These are phyloP conservation scores for Acanthamoeba lenticulata DNA, from an alignment of 208 protist genomes.

Conservation along the genomic window DNA sequence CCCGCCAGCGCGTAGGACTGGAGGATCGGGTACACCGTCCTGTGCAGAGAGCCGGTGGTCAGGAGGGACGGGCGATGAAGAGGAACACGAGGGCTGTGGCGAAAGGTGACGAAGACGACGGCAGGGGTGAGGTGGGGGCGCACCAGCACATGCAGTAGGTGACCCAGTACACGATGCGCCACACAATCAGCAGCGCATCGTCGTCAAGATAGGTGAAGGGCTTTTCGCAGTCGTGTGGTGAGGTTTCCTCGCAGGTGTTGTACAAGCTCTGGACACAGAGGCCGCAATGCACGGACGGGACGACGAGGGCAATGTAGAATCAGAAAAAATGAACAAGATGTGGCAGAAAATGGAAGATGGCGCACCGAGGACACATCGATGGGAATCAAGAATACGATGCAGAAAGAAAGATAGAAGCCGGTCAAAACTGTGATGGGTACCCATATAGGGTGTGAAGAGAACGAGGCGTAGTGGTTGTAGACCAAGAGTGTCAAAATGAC, in stretches of 20 bases:
- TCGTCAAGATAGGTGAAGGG: constrained; percentile 27
- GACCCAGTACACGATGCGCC: constrained; percentile 52
- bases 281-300: background rate
- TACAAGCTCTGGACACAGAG: constrained; percentile 10
- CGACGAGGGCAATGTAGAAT: background rate
- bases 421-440: constrained; percentile 34
- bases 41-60: background rate
- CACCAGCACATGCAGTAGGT: constrained; percentile 65
- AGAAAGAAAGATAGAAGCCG: constrained; percentile 51
- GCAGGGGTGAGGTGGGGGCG: background rate
- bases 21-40: constrained; percentile 62
- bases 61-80: background rate
- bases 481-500: constrained; percentile 29
- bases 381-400: constrained; percentile 50
- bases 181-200: background rate
- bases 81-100: background rate
- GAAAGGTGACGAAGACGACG: background rate
- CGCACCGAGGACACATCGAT: constrained; percentile 60
- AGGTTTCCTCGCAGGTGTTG: constrained; percentile 10
- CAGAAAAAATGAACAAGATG: background rate
- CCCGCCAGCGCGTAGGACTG: constrained; percentile 66
- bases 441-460: background rate
- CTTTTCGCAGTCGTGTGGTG: background rate
- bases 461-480: constrained; percentile 62
- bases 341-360: background rate